Evolutionary conservation across 495 filamentous ascomycete species (phyloP).

Genomic region (Penicillium fimorum): DNA sequence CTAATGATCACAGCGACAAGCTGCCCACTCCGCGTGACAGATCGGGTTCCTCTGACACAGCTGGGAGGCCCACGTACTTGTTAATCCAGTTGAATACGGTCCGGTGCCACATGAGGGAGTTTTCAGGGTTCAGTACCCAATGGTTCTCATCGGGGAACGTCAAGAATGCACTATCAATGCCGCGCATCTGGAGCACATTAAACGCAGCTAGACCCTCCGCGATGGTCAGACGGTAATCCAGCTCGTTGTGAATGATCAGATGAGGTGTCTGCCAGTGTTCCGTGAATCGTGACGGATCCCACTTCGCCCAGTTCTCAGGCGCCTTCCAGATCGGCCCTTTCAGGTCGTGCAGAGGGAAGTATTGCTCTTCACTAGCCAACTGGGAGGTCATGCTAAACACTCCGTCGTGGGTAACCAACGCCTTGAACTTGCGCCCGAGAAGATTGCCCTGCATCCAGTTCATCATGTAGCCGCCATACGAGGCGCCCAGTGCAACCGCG

Average conservation of each 20-base stretch:
- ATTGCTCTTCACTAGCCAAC: conserved; percentile 80
- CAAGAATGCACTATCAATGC: conserved; percentile 54
- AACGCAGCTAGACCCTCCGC: conserved; percentile 82
- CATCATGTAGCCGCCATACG: conserved; percentile 87
- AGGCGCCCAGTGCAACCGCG: conserved; percentile 81
- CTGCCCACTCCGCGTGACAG: conserved; percentile 19
- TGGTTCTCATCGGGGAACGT: conserved; percentile 84
- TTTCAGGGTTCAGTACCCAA: conserved; percentile 92
- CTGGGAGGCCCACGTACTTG: conserved; percentile 62
- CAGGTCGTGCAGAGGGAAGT: conserved; percentile 84
- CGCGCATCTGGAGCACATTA: conserved; percentile 74
- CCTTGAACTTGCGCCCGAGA: conserved; percentile 74
- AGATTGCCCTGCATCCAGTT: conserved; percentile 59
- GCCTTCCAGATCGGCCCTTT: conserved; percentile 71
- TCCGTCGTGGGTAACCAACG: conserved; percentile 88
- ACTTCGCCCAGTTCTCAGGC: conserved; percentile 72
- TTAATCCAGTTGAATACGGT: conserved; percentile 89
- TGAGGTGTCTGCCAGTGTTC: conserved; percentile 83
- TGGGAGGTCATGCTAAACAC: conserved; percentile 77
- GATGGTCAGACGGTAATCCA: conserved; percentile 87
- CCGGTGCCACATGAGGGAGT: conserved; percentile 86
- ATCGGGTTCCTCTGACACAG: conserved; percentile 29
- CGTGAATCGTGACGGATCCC: conserved; percentile 72
- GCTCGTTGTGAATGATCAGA: conserved; percentile 84
- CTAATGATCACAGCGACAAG: conserved; percentile 21